Conservation (phyloP, 352 stramenopile species). For the Nothophytophthora sp. region DNA sequence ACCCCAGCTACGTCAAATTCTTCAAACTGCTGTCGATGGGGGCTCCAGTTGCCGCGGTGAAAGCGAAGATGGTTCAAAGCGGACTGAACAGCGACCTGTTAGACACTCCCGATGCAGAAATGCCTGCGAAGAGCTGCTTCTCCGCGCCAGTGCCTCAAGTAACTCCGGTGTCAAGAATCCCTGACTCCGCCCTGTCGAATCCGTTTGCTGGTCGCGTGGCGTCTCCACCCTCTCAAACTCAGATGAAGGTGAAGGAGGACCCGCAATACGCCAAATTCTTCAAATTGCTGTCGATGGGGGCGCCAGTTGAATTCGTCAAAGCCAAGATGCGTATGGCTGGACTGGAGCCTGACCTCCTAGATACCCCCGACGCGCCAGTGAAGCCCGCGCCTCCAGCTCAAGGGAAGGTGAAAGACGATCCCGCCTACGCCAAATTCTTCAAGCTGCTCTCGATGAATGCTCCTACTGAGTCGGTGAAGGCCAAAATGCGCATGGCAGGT, state of each 20-base stretch:
- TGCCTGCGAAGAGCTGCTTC: conserved; percentile 18
- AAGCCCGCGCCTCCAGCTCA: conserved; percentile 11
- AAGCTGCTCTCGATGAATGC: conserved; percentile 68
- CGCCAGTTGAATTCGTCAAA: conserved; percentile 53
- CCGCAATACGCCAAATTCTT: conserved; percentile 70
- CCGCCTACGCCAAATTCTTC: conserved; percentile 71
- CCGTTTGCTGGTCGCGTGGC: conserved; percentile 6
- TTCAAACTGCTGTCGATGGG: conserved; percentile 72
- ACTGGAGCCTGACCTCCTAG: conserved; percentile 71
- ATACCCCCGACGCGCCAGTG: conserved; percentile 54
- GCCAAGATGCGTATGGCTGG: conserved; percentile 77
- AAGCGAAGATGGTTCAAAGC: conserved; percentile 73
- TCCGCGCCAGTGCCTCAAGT: background rate
- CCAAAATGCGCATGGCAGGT: conserved; percentile 58
- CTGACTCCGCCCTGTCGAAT: conserved; percentile 9
- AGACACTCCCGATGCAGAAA: conserved; percentile 56
- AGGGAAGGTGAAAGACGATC: conserved; percentile 62
- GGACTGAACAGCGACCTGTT: conserved; percentile 81
- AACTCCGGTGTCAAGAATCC: conserved; percentile 12
- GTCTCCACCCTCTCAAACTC: conserved; percentile 1
- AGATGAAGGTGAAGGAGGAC: conserved; percentile 52
- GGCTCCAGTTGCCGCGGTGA: conserved; percentile 48
- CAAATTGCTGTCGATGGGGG: conserved; percentile 67
- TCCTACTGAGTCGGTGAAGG: conserved; percentile 51
- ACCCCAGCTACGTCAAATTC: conserved; percentile 64